A percentile compares a stretch with the other conserved stretches of the same genome.
These are phyloP conservation scores for Syzygium grande DNA, from an alignment of 345 rosid genomes.

Conservation along the genomic window DNA sequence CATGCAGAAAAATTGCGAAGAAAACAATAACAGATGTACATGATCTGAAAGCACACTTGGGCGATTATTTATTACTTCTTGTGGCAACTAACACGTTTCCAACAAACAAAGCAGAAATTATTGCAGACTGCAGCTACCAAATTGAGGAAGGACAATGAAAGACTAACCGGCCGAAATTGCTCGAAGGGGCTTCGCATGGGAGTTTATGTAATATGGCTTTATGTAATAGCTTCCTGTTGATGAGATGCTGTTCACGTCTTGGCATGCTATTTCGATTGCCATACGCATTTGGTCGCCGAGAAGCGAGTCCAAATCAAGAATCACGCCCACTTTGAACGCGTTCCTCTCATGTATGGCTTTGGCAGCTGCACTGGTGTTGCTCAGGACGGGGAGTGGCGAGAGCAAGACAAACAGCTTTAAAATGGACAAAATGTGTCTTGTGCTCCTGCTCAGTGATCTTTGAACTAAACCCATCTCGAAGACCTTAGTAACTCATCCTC, in stretches of 20 bases:
- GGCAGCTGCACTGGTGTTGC: too few relatives aligned
- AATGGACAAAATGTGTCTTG: too few relatives aligned
- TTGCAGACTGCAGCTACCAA: not conserved
- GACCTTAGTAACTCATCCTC: too few relatives aligned
- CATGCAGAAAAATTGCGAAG: not conserved
- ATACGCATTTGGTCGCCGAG: conserved; percentile 17
- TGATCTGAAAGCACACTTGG: not conserved
- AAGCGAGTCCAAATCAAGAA: conserved; percentile 15
- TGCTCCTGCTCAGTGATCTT: too few relatives aligned
- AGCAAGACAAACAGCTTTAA: too few relatives aligned
- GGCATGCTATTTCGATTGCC: conserved; percentile 35
- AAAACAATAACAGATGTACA: not conserved
- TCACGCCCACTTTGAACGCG: conserved; percentile 11
- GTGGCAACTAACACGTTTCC: not conserved
- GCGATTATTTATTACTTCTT: not conserved
- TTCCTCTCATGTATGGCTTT: too few relatives aligned
- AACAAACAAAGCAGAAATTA: not conserved
- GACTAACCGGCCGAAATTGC: conserved; percentile 22
- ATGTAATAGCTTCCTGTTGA: conserved; percentile 6
- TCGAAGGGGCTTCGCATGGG: conserved; percentile 9
- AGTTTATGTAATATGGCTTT: conserved; percentile 16
- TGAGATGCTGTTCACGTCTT: not conserved
- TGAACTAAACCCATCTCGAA: too few relatives aligned
- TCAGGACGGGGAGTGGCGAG: too few relatives aligned
- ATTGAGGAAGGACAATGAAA: not conserved